phyloP scores from a whole-genome alignment of 306 rosid genomes.

The Glycyrrhiza uralensis region DNA sequence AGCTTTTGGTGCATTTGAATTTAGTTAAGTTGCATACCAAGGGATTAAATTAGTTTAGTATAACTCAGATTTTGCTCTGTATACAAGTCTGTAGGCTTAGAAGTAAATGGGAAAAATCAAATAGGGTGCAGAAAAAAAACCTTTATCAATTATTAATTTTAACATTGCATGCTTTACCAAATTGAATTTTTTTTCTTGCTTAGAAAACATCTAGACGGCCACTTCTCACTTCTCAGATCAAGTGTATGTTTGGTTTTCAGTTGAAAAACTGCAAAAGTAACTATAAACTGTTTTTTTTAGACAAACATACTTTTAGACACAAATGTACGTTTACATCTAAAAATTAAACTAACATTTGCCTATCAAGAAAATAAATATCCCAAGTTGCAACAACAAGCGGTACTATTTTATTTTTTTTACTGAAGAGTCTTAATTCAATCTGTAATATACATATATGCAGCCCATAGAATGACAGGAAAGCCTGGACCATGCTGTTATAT shows the following conservation, averaged over 20 bases:
- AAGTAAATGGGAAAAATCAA: neutral
- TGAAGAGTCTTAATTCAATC: neutral
- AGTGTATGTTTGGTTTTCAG: too few relatives aligned
- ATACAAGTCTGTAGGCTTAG: neutral
- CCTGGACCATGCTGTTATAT: constrained; percentile 5
- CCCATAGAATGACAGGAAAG: neutral
- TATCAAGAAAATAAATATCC: too few relatives aligned
- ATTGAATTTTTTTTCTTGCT: neutral
- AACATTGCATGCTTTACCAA: neutral
- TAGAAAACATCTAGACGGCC: neutral
- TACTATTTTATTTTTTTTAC: neutral
- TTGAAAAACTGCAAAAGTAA: too few relatives aligned
- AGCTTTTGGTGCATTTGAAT: neutral
- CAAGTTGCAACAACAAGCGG: neutral
- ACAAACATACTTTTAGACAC: too few relatives aligned
- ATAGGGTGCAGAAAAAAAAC: neutral
- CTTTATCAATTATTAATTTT: neutral
- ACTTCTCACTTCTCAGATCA: neutral
- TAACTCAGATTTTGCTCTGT: neutral
- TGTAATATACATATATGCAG: neutral
- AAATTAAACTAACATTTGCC: too few relatives aligned
- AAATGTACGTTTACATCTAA: too few relatives aligned
- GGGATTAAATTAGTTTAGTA: neutral
- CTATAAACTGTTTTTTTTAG: too few relatives aligned
- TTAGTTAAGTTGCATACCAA: neutral